Conservation (phyloP, 164 flowering plant genomes). For the Platanus orientalis region DNA sequence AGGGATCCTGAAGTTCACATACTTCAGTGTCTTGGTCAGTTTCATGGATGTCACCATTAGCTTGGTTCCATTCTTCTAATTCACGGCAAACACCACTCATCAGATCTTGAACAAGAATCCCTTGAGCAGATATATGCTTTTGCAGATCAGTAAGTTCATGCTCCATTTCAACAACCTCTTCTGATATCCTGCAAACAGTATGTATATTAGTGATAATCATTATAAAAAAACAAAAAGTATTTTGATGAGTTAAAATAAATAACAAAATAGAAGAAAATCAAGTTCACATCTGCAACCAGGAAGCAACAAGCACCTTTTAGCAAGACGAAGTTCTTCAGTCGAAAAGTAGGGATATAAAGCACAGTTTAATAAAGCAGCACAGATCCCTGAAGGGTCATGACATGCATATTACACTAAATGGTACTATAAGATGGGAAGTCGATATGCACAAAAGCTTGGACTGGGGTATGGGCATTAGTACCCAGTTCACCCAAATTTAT, state of each 20-base stretch:
- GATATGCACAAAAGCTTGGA: neutral
- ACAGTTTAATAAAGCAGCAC: too few relatives aligned
- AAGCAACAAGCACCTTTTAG: too few relatives aligned
- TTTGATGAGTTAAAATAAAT: too few relatives aligned
- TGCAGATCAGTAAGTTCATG: conserved; percentile 79
- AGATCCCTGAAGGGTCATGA: neutral
- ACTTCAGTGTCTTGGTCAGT: conserved; percentile 27
- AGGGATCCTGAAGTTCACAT: conserved; percentile 28
- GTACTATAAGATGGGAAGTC: neutral
- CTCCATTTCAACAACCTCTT: conserved; percentile 90
- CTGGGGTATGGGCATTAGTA: too few relatives aligned
- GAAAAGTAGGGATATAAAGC: too few relatives aligned
- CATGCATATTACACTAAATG: neutral
- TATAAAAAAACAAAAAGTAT: neutral
- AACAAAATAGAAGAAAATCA: too few relatives aligned
- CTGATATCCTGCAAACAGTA: conserved; percentile 61
- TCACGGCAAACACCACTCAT: conserved; percentile 79
- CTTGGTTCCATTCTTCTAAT: conserved; percentile 58
- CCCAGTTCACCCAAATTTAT: neutral
- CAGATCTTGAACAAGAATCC: conserved; percentile 85
- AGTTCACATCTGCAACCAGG: too few relatives aligned
- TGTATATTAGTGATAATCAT: neutral
- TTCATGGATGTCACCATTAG: conserved; percentile 26
- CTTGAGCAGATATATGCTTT: conserved; percentile 84
- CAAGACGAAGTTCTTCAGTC: too few relatives aligned